Evolutionary conservation across 805 yeast genomes (phyloP), one percentile per base, ranked within the genome.

Genomic region (Candida krabiensis): DNA sequence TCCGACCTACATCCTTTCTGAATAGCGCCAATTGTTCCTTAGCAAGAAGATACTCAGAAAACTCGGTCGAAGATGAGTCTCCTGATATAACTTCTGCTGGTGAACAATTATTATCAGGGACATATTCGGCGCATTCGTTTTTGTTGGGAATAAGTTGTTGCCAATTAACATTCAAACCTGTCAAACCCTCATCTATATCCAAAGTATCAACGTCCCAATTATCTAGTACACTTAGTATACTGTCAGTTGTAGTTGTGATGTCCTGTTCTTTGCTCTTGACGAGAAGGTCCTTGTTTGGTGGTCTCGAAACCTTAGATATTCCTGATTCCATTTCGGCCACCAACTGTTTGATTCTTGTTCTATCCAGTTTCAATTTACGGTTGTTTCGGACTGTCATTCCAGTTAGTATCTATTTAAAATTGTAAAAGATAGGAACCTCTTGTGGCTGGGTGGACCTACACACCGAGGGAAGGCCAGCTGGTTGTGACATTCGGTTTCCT

Each of bases 281-380:
- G 9, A 11, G 11, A 21, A 21, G 7, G 24, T 21, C 11, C 7
- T 21, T 21, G 24, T 11, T 8, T 21, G 11, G 11, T 8, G 11
- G 11, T 7, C 11, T 11, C 9, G 7, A 21, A 11, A 8, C 11
- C 24, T 21, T 21, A 8, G 31, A 19, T 12, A 19, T 14, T 11
- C 33, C 29, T 4, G 33, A 19, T 12, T 35, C 38, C 13, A 35
- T 22, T 15, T 16, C 29, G 13, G 16, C 14, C 6, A 32, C 38
- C 22, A 35, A 19, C 17, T 35, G 33, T 11, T 18, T 22, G 33
- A 35, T 23, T 24, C 29, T 35, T 9, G 38, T 13, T 17, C 33
- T 29, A 28, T 32, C 28, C 33, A 35, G 19, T n/a, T 21, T 22
- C 16, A 35, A 24, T 17, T 13, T 28, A 11, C 38, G 38, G 13